A percentile compares a stretch with the other conserved stretches of the same genome.
phyloP scores from a whole-genome alignment of 768 basidiomycete species.

The Russula sp. region DNA sequence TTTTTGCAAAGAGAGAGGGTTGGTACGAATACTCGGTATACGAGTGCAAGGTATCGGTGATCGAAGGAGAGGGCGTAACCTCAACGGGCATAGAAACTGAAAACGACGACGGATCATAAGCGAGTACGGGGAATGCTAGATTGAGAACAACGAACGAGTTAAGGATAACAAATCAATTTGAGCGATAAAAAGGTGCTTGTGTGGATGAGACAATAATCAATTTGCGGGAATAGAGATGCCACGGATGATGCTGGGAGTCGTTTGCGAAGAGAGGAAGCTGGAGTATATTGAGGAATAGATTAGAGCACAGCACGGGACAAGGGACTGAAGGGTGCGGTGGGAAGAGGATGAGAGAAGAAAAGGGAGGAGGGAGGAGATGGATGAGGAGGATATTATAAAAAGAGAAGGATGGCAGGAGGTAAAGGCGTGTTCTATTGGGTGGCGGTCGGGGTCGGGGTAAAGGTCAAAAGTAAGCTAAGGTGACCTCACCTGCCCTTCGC shows the following conservation, averaged over 20 bases:
- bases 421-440: constrained; percentile 23
- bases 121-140: constrained; percentile 24
- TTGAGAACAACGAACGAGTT: constrained; percentile 34
- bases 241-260: constrained; percentile 30
- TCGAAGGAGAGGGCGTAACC: constrained; percentile 48
- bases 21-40: constrained; percentile 28
- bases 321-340: constrained; percentile 22
- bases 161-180: constrained; percentile 45
- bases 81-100: constrained; percentile 60
- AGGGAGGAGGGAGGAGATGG: not conserved
- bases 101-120: constrained; percentile 14
- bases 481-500: not conserved
- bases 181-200: constrained; percentile 39
- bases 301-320: constrained; percentile 28
- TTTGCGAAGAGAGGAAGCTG: constrained; percentile 21
- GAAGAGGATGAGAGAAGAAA: constrained; percentile 13
- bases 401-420: constrained; percentile 9
- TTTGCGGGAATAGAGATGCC: constrained; percentile 36
- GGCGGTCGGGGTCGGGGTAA: constrained; percentile 41
- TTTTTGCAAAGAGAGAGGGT: constrained; percentile 31
- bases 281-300: constrained; percentile 20
- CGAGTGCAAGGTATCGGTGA: constrained; percentile 33
- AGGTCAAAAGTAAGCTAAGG: constrained; percentile 29
- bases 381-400: constrained; percentile 13
- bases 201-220: constrained; percentile 44